These are phyloP conservation scores for Coix lacrymajobi DNA, from an alignment of 176 grass and related monocot genomes.

Conservation along the genomic window DNA sequence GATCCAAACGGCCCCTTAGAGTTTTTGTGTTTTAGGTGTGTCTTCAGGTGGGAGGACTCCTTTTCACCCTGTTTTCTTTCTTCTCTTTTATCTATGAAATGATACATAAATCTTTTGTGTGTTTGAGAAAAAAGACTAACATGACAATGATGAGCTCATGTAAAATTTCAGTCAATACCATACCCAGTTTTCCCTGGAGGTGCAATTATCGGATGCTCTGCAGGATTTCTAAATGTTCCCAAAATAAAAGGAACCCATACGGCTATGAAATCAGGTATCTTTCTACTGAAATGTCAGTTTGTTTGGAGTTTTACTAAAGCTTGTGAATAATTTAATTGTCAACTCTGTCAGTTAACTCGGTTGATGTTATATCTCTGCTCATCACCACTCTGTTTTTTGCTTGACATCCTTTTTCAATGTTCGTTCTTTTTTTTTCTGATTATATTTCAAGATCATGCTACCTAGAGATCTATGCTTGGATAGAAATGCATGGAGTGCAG, in stretches of 20 bases:
- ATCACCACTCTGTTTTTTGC: not conserved
- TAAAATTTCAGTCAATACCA: conserved; percentile 83
- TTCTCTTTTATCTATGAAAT: not conserved
- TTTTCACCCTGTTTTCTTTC: not conserved
- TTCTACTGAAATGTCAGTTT: not conserved
- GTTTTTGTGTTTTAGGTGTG: not conserved
- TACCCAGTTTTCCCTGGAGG: conserved; percentile 93
- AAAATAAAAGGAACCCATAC: conserved; percentile 99
- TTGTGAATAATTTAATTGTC: not conserved
- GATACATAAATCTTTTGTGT: not conserved
- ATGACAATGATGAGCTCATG: conserved; percentile 11
- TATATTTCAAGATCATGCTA: not conserved
- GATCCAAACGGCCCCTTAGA: no score
- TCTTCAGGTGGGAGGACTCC: not conserved
- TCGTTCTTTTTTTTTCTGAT: not conserved
- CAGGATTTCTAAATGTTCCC: conserved; percentile 91
- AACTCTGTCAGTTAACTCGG: not conserved
- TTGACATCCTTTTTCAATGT: not conserved
- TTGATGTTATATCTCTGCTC: not conserved
- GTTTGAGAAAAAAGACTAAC: not conserved
- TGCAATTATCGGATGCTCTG: conserved; percentile 95
- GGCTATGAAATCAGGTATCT: conserved; percentile 93
- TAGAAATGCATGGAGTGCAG: no score
- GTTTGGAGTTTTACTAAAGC: not conserved
- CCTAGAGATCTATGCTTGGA: no score